Conservation (phyloP, 2,329 filamentous ascomycete genomes). For the Aspergillus novofumigatus region DNA sequence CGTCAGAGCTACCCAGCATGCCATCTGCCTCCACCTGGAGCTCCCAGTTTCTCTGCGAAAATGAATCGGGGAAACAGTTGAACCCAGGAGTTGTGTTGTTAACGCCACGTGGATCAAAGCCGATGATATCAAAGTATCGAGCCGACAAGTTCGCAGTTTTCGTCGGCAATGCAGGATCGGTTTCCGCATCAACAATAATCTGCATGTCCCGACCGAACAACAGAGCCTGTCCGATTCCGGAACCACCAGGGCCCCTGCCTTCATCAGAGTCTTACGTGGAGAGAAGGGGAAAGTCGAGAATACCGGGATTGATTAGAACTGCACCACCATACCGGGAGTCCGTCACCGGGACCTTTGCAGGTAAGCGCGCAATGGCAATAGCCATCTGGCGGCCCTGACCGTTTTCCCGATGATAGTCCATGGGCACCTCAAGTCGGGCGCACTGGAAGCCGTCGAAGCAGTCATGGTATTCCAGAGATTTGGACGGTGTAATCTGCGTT, state of each 20-base stretch:
- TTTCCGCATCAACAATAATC: conserved; percentile 34
- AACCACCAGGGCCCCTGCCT: conserved; percentile 42
- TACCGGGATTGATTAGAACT: conserved; percentile 46
- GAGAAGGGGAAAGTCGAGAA: neutral
- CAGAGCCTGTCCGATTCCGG: conserved; percentile 36
- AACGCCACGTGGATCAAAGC: conserved; percentile 44
- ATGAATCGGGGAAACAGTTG: conserved; percentile 36
- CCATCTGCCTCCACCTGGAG: conserved; percentile 33
- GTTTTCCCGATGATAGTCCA: conserved; percentile 42
- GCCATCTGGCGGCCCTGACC: conserved; percentile 31
- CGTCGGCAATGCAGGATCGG: conserved; percentile 10
- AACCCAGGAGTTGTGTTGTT: conserved; percentile 39
- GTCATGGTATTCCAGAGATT: conserved; percentile 30
- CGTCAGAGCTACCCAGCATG: conserved; percentile 29
- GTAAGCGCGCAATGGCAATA: conserved; percentile 45
- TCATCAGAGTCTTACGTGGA: conserved; percentile 2
- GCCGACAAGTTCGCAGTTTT: neutral
- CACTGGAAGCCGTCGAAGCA: conserved; percentile 48
- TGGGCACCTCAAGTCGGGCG: conserved; percentile 47
- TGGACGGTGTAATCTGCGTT: conserved; percentile 24
- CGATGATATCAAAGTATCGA: conserved; percentile 41
- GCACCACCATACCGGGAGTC: conserved; percentile 46
- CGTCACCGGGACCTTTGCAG: conserved; percentile 39
- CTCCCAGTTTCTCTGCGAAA: conserved; percentile 29
- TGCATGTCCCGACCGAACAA: conserved; percentile 33